Evolutionary conservation across 106 monocot genomes (phyloP), one percentile per base, ranked within the genome.

Genomic region (Platanthera guangdongensis): DNA sequence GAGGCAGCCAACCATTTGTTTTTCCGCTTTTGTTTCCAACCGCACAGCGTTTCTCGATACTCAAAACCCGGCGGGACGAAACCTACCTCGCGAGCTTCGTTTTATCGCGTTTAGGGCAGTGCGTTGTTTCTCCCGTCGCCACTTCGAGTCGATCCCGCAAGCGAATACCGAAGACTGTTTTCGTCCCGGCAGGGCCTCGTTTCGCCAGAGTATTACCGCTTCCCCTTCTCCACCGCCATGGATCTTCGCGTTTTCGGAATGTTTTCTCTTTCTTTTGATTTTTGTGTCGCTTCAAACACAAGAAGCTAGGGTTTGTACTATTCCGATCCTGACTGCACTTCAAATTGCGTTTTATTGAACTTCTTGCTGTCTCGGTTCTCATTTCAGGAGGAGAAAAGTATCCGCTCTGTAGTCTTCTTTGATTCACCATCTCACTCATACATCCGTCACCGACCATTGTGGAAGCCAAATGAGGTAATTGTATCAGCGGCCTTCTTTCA

Each of bases 281-380:
- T 51, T 9, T 22, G 49, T 3, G 9, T 19, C 46, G 49, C 72
- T 72, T 22, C 46, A n/a, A 11, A 19, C 72, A 50, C 45, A 51
- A 19, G 72, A 22, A 72, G 72, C 50, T 51, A 72, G 22, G 72
- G 72, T 72, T 72, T 72, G 72, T 72, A 46, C 72, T 21, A 51
- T 19, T 72, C 51, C 2, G 50, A 72, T 72, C 18, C 18, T 10
- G 14, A 9, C 16, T 47, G 71, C 13, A 14, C 47, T 16, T 7
- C 49, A 4, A 72, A 51, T 19, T 3, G 18, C 19, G 14, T 72
- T 51, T 21, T 48, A 3, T 4, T 45, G 6, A 72, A 50, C 3
- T 50, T 9, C 22, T 72, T 72, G 70, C 5, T 72, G 16, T 8
- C 21, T 1, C 22, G 72, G 9, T 72, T 72, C 25, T 72, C 50